Percentiles rank a stretch among this genome's conserved stretches.
Conservation (phyloP, 2,329 filamentous ascomycete species). For the Phoma sp. region DNA sequence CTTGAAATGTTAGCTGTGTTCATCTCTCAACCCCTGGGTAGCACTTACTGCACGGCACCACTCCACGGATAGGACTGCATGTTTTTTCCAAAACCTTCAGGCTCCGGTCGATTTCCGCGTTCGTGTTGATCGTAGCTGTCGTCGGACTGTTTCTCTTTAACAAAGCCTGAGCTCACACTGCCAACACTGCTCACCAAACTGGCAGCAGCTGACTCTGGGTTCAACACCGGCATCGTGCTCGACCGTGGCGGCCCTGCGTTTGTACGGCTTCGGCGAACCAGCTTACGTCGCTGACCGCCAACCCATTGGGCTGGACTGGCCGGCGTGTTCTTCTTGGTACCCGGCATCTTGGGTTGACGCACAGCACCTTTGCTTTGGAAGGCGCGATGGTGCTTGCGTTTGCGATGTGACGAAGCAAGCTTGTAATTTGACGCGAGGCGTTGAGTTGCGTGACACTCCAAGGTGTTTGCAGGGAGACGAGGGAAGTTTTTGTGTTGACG, state of each 20-base stretch:
- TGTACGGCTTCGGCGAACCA: constrained; percentile 23
- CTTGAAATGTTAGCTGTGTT: neutral
- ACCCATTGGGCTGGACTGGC: constrained; percentile 16
- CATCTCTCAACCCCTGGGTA: neutral
- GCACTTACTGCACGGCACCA: constrained; percentile 2
- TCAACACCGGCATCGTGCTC: constrained; percentile 24
- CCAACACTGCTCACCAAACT: constrained; percentile 10
- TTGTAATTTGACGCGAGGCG: neutral
- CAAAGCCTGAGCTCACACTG: neutral
- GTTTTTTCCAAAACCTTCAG: neutral
- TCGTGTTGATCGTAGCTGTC: constrained; percentile 7
- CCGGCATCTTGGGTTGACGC: constrained; percentile 3
- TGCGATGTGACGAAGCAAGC: neutral
- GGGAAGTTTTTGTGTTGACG: neutral
- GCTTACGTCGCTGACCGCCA: constrained; percentile 28
- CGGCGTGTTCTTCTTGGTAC: constrained; percentile 6
- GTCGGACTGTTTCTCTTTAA: constrained; percentile 7
- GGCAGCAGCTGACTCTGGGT: constrained; percentile 3
- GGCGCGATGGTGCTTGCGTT: constrained; percentile 7
- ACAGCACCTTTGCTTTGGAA: neutral
- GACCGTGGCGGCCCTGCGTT: constrained; percentile 20
- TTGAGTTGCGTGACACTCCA: neutral
- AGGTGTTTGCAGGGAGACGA: neutral
- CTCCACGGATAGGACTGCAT: constrained; percentile 2
- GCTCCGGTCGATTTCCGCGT: neutral